Evolutionary conservation across 495 filamentous ascomycete genomes (phyloP), one percentile per base, ranked within the genome.

Genomic region (Talaromyces stipitatus): DNA sequence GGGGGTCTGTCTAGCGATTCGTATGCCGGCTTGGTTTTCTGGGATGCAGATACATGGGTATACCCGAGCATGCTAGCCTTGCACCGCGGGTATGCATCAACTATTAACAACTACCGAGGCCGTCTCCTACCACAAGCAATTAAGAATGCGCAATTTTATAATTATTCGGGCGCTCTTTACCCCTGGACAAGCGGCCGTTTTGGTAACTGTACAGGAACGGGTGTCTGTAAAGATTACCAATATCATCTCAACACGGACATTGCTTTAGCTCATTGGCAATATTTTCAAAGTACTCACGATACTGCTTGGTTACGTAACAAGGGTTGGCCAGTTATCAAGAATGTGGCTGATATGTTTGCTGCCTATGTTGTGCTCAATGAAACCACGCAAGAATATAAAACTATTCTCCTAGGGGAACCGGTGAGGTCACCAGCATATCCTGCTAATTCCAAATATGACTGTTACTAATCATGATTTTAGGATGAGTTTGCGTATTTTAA

Each of bases 21-120:
- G 24, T 85, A 85, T 60, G 82, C 75, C 18, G 82, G 82, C 0
- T 59, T 79, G 11, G 66, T 82, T 14, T 83, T 83, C 55, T 83
- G 81, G 80, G 81, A 84, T 66, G 80, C 80, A 7, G 81, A 80
- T 36, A 60, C 51, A n/a, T 82, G 81, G 78, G 81, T 84, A 78
- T 70, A 78, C 11, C 82, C 82, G 5, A 78, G 81, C 4, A 60
- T 84, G 24, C 63, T 80, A 1, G 69, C 72, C 11, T 71, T 79
- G 7, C 68, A 74, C 55, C 81, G 82, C 8, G 61, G 71, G 11
- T 69, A 69, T 51, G 72, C 70, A 11, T 66, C 72, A 46, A 73
- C 79, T 50, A 80, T 84, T 56, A 68, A 70, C 33, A 72, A 79
- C 48, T 84, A 81, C 60, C 74, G 82, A 1, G 63, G 73, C 24